These are phyloP conservation scores for Nicotiana paniculata DNA, from an alignment of 257 asterid species.

Conservation along the genomic window DNA sequence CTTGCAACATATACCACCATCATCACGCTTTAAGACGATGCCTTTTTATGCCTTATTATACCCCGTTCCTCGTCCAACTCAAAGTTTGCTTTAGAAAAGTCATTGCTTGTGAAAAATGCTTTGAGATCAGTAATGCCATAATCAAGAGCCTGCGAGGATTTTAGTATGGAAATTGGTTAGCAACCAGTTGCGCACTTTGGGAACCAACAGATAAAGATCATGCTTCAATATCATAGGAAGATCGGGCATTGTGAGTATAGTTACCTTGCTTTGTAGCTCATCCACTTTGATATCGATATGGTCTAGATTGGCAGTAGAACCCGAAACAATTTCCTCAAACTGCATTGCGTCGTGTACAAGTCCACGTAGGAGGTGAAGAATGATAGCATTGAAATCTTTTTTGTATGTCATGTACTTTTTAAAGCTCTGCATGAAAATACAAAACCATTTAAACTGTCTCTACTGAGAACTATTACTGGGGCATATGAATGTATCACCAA, in stretches of 20 bases:
- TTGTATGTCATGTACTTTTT: slow-evolving; percentile 79
- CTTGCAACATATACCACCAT: background rate
- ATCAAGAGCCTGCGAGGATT: slow-evolving; percentile 62
- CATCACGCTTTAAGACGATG: slow-evolving; percentile 44
- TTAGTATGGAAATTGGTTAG: background rate
- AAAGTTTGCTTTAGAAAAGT: slow-evolving; percentile 59
- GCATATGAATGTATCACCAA: background rate
- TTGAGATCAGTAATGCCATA: slow-evolving; percentile 70
- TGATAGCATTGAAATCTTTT: slow-evolving; percentile 72
- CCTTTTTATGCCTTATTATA: slow-evolving; percentile 63
- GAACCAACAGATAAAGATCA: background rate
- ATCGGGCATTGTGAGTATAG: background rate
- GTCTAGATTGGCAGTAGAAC: slow-evolving; percentile 41
- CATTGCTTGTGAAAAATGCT: slow-evolving; percentile 66
- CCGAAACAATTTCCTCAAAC: slow-evolving; percentile 56
- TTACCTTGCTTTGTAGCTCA: slow-evolving; percentile 85
- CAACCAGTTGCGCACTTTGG: background rate
- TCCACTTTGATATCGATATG: slow-evolving; percentile 72
- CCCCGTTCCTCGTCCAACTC: slow-evolving; percentile 57
- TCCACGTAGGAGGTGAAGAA: slow-evolving; percentile 72
- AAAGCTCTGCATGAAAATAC: slow-evolving; percentile 64
- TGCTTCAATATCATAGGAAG: background rate
- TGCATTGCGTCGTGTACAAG: slow-evolving; percentile 70
- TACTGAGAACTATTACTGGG: background rate
- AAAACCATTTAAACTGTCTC: slow-evolving; percentile 6